These are phyloP conservation scores for Fusarium sarcochroum DNA, from an alignment of 2,329 filamentous ascomycete species.

Conservation along the genomic window DNA sequence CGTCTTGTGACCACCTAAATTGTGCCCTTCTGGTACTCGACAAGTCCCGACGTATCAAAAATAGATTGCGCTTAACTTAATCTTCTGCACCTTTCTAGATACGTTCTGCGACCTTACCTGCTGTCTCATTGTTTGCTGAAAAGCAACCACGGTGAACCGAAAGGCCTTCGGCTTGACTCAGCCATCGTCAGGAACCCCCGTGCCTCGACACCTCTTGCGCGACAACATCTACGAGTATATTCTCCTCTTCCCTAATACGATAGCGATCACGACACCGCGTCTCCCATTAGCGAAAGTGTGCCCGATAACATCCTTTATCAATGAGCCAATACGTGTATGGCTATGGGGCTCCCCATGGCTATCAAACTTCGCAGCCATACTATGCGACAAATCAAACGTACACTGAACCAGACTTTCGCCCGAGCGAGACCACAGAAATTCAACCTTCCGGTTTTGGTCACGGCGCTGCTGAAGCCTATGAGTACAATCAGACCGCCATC, in stretches of 20 bases:
- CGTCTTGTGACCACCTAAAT: constrained; percentile 15
- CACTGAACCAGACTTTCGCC: constrained; percentile 15
- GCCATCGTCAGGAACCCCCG: not conserved
- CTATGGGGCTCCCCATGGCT: constrained; percentile 43
- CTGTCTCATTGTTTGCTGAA: not conserved
- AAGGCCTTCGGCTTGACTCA: not conserved
- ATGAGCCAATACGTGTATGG: constrained; percentile 53
- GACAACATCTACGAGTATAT: not conserved
- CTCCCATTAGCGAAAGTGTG: not conserved
- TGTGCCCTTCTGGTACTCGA: constrained; percentile 2
- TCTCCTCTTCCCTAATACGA: not conserved
- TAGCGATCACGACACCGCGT: not conserved
- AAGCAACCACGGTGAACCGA: not conserved
- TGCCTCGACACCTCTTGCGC: not conserved
- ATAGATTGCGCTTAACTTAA: not conserved
- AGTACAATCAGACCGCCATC: constrained; percentile 51
- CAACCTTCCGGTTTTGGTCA: constrained; percentile 19
- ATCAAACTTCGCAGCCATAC: constrained; percentile 42
- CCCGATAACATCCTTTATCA: constrained; percentile 3
- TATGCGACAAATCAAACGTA: constrained; percentile 36
- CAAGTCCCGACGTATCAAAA: not conserved
- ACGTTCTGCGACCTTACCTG: not conserved
- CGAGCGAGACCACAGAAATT: constrained; percentile 16
- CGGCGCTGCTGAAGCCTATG: constrained; percentile 36
- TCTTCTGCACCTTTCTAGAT: not conserved